Conservation (phyloP, 2,329 filamentous ascomycete species). For the Pseudocercospora crystallina region DNA sequence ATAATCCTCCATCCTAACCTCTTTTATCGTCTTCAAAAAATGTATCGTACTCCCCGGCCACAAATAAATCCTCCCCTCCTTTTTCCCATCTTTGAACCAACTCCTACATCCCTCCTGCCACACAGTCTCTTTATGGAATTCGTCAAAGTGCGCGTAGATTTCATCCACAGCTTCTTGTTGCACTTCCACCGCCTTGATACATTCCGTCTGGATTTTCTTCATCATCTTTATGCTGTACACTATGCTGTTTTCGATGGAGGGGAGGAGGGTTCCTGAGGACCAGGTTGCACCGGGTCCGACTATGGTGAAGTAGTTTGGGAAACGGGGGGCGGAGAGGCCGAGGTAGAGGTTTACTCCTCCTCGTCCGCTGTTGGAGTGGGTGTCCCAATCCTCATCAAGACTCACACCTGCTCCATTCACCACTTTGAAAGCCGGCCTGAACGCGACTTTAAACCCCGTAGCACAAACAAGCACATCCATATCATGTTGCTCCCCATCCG, state of each 20-base stretch:
- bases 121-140: conserved; percentile 31
- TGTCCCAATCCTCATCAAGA: conserved; percentile 26
- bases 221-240: conserved; percentile 54
- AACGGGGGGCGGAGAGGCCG: conserved; percentile 23
- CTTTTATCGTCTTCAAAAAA: conserved; percentile 50
- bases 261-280: conserved; percentile 4
- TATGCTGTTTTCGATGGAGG: conserved; percentile 37
- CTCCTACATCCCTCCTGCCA: conserved; percentile 12
- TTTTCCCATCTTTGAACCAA: conserved; percentile 11
- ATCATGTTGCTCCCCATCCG: conserved; percentile 25
- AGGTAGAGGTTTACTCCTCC: conserved; percentile 26
- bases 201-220: conserved; percentile 51
- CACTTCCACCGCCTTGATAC: conserved; percentile 47
- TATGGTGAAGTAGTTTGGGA: conserved; percentile 31
- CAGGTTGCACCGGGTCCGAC: conserved; percentile 21
- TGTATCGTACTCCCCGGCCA: conserved; percentile 43
- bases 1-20: conserved; percentile 50
- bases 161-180: conserved; percentile 48
- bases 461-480: conserved; percentile 49
- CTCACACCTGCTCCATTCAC: conserved; percentile 37
- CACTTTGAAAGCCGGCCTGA: conserved; percentile 34
- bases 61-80: conserved; percentile 6
- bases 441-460: conserved; percentile 42
- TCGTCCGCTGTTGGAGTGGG: no score
- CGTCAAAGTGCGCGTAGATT: conserved; percentile 41